Percentiles rank a stretch among this genome's conserved stretches.
Conservation (phyloP, 2,329 filamentous ascomycete genomes). For the Ilyonectria destructans region DNA sequence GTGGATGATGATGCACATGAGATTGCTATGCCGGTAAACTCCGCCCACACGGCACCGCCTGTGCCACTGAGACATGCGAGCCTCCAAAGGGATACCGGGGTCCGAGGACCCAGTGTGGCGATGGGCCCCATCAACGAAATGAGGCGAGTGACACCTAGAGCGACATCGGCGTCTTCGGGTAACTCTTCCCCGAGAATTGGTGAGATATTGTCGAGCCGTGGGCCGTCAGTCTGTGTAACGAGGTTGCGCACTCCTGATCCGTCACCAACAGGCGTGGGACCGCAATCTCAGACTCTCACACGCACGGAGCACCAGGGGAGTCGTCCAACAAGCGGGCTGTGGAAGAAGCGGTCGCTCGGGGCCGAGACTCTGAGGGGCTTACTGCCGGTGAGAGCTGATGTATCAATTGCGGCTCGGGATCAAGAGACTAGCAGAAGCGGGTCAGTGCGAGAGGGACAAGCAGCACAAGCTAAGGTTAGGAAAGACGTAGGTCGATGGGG, state of each 20-base stretch:
- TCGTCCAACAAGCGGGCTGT: slow-evolving; percentile 31
- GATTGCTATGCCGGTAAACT: slow-evolving; percentile 19
- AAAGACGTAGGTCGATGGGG: slow-evolving; percentile 50
- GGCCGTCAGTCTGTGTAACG: neutral
- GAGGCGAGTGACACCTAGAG: slow-evolving; percentile 29
- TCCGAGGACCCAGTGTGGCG: neutral
- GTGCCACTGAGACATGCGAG: slow-evolving; percentile 46
- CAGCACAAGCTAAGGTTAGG: slow-evolving; percentile 37
- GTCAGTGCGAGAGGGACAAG: slow-evolving; percentile 30
- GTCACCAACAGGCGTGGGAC: slow-evolving; percentile 11
- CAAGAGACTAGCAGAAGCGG: slow-evolving; percentile 27
- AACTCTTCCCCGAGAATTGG: neutral
- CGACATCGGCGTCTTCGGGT: neutral
- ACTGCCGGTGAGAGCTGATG: slow-evolving; percentile 37
- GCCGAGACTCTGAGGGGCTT: slow-evolving; percentile 42
- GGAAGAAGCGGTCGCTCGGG: slow-evolving; percentile 44
- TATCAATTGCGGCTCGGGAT: slow-evolving; percentile 32
- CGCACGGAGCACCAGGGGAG: slow-evolving; percentile 17
- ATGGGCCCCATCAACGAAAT: slow-evolving; percentile 4
- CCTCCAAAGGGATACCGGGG: slow-evolving; percentile 32
- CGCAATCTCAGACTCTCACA: slow-evolving; percentile 16
- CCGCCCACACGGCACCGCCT: slow-evolving; percentile 18
- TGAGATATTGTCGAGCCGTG: neutral
- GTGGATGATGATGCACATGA: slow-evolving; percentile 2
- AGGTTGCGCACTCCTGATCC: neutral